These are phyloP conservation scores for Chernovozyma sophiae-reginae DNA, from an alignment of 1,139 yeast genomes.

Conservation along the genomic window DNA sequence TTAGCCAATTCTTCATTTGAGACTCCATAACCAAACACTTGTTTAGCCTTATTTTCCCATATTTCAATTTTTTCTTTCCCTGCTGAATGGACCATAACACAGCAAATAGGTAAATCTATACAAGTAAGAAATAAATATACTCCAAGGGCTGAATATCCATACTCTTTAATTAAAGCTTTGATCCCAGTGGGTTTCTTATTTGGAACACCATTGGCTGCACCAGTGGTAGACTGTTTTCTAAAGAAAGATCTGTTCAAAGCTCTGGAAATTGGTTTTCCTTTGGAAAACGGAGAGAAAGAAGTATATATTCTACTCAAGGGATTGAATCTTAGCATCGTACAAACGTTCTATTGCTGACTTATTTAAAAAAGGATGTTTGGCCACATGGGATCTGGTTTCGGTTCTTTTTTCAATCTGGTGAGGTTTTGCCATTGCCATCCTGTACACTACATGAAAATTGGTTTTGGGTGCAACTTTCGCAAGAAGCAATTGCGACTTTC, in stretches of 20 bases:
- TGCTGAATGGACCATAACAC: conserved; percentile 72
- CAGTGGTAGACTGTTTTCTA: conserved; percentile 1
- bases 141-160: conserved; percentile 89
- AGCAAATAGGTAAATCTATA: conserved; percentile 82
- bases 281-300: not conserved
- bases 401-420: too few species aligned
- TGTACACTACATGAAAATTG: too few species aligned
- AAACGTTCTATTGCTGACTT: too few species aligned
- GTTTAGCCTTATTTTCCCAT: conserved; percentile 59
- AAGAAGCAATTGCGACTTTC: too few species aligned
- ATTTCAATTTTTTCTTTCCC: conserved; percentile 78
- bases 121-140: conserved; percentile 69
- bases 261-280: not conserved
- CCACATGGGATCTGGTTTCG: too few species aligned
- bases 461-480: too few species aligned
- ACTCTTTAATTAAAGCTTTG: conserved; percentile 71
- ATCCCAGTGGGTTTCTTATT: conserved; percentile 46
- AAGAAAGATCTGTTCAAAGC: not conserved
- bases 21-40: conserved; percentile 53
- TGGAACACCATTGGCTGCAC: not conserved
- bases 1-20: conserved; percentile 35
- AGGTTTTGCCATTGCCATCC: too few species aligned
- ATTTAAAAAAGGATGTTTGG: too few species aligned
- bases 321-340: conserved; percentile 5
- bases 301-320: conserved; percentile 9